A percentile compares a stretch with the other conserved stretches of the same genome.
These are phyloP conservation scores for Pseudocercospora fuligena DNA, from an alignment of 2,329 filamentous ascomycete species.

Conservation along the genomic window DNA sequence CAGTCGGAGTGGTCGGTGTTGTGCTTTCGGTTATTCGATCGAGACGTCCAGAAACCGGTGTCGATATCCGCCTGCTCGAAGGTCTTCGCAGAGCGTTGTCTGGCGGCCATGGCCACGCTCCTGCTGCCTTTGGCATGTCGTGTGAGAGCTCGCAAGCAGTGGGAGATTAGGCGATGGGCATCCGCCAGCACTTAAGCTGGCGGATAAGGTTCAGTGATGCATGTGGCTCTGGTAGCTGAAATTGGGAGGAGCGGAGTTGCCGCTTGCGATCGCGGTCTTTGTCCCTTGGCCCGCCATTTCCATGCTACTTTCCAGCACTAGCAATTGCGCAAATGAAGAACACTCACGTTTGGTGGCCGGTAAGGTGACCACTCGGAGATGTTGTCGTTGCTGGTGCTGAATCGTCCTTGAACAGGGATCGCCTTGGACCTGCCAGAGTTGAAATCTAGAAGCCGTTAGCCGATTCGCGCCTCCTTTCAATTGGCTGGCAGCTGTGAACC, in stretches of 20 bases:
- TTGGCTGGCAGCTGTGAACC: background rate
- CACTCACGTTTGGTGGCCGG: background rate
- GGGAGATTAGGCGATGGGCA: background rate
- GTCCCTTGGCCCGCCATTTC: background rate
- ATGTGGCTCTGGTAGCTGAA: constrained; percentile 1
- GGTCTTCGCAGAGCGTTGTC: constrained; percentile 14
- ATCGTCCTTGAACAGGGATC: background rate
- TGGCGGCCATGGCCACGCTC: constrained; percentile 8
- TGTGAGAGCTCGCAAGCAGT: background rate
- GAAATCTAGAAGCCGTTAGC: background rate
- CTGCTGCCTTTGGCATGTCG: constrained; percentile 1
- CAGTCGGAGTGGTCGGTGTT: background rate
- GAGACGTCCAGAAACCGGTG: constrained; percentile 18
- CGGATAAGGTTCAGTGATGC: constrained; percentile 3
- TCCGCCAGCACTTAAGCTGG: constrained; percentile 1
- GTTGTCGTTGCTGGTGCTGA: background rate
- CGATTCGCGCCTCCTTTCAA: background rate
- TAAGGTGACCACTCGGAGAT: background rate
- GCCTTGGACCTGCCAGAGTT: background rate
- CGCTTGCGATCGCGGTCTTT: background rate
- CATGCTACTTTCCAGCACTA: background rate
- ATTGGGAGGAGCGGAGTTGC: background rate
- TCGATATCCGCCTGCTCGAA: constrained; percentile 15
- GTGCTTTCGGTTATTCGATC: constrained; percentile 19
- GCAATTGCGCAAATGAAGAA: background rate